These are phyloP conservation scores for Aspergillus nomiae DNA, from an alignment of 2,329 filamentous ascomycete species.

Conservation along the genomic window DNA sequence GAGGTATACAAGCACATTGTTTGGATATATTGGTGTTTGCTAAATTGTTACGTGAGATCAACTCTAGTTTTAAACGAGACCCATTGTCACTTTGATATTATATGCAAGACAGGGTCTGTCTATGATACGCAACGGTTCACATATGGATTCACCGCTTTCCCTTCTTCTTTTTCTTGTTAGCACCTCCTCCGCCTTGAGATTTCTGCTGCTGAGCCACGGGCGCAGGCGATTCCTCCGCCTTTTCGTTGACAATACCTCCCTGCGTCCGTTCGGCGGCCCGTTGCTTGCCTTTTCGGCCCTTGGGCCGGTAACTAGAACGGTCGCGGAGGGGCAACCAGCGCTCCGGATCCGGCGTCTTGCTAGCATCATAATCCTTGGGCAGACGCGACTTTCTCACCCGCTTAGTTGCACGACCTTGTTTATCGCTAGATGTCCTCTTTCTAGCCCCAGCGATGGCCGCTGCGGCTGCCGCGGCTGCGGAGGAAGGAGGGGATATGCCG, in stretches of 20 bases:
- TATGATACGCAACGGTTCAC: not conserved
- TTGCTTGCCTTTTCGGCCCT: slow-evolving; percentile 90
- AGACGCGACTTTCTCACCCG: slow-evolving; percentile 50
- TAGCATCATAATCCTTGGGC: slow-evolving; percentile 62
- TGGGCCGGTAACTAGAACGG: slow-evolving; percentile 83
- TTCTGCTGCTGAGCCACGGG: slow-evolving; percentile 35
- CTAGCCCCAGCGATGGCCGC: slow-evolving; percentile 38
- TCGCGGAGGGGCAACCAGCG: slow-evolving; percentile 91
- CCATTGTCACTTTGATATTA: not conserved
- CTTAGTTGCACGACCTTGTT: slow-evolving; percentile 38
- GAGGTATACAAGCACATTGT: not conserved
- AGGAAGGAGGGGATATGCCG: slow-evolving; percentile 43
- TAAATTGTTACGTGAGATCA: not conserved
- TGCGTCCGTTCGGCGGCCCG: slow-evolving; percentile 78
- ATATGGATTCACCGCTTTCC: slow-evolving; percentile 46
- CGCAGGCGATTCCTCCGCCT: slow-evolving; percentile 57
- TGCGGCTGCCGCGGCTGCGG: slow-evolving; percentile 31
- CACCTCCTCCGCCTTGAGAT: slow-evolving; percentile 36
- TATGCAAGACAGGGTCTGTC: not conserved
- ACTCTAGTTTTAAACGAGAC: not conserved
- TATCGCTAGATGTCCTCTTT: slow-evolving; percentile 42
- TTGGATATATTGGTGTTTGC: not conserved
- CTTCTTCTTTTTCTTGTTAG: slow-evolving; percentile 55
- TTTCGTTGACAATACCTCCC: slow-evolving; percentile 77
- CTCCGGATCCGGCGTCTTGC: slow-evolving; percentile 83